phyloP scores from a whole-genome alignment of 805 yeast species.

The Candida pseudoglaebosa region DNA sequence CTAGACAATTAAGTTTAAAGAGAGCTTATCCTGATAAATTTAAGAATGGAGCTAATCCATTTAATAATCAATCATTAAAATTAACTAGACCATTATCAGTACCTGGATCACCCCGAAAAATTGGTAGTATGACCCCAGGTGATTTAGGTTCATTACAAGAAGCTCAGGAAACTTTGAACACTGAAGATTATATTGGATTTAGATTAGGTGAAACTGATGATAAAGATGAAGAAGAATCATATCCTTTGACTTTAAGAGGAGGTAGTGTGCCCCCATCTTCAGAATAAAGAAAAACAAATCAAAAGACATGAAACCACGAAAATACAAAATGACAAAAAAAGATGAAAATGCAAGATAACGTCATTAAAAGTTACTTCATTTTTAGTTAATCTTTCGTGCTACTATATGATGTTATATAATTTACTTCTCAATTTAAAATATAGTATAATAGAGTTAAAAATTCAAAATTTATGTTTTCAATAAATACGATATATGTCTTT shows the following conservation, averaged over 20 bases:
- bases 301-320: no score
- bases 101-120: constrained; percentile 90
- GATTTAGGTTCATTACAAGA: constrained; percentile 96
- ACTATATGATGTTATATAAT: no score
- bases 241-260: constrained; percentile 49
- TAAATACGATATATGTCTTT: no score
- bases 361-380: no score
- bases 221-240: constrained; percentile 31
- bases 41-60: constrained; percentile 47
- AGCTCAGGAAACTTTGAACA: constrained; percentile 62
- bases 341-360: no score
- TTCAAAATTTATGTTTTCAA: no score
- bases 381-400: no score
- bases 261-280: constrained; percentile 38
- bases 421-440: no score
- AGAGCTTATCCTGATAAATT: constrained; percentile 91
- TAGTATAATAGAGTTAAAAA: no score
- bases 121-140: constrained; percentile 92
- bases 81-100: constrained; percentile 89
- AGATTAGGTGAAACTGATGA: constrained; percentile 39
- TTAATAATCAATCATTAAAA: constrained; percentile 50
- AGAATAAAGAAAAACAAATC: no score
- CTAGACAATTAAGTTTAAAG: constrained; percentile 85
- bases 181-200: constrained; percentile 74
- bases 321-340: no score